Evolutionary conservation across 441 rosid species (phyloP).

Genomic region (Arabidopsis lyrata): DNA sequence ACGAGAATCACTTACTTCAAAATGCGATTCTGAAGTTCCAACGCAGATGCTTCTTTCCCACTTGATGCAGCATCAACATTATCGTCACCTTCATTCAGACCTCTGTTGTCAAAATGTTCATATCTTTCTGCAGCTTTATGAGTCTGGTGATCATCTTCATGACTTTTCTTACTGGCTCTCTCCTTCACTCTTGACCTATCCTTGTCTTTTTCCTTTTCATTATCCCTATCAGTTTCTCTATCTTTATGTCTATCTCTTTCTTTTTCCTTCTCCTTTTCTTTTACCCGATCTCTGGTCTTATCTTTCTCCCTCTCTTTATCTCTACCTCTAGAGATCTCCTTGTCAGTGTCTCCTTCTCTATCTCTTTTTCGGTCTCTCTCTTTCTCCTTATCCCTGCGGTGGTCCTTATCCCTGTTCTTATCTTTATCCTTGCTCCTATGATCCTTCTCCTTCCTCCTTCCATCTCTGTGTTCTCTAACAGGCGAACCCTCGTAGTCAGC

Average conservation of each 20-base stretch:
- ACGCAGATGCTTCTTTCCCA: conserved; percentile 48
- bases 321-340: conserved; percentile 52
- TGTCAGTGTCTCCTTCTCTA: conserved; percentile 54
- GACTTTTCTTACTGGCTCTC: conserved; percentile 55
- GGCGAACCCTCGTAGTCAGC: conserved; percentile 54
- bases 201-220: conserved; percentile 47
- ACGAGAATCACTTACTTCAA: conserved; percentile 58
- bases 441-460: conserved; percentile 63
- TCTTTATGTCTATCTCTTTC: conserved; percentile 59
- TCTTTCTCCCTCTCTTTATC: conserved; percentile 58
- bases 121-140: conserved; percentile 56
- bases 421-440: conserved; percentile 61
- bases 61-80: conserved; percentile 48
- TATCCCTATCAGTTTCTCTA: conserved; percentile 53
- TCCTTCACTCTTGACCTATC: conserved; percentile 57
- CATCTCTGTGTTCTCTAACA: conserved; percentile 50
- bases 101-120: conserved; percentile 54
- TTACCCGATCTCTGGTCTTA: conserved; percentile 59
- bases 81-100: conserved; percentile 47
- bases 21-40: conserved; percentile 68
- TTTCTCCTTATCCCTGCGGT: conserved; percentile 50
- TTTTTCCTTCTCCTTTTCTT: conserved; percentile 56
- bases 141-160: conserved; percentile 51
- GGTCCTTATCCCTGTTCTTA: conserved; percentile 49
- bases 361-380: conserved; percentile 53